phyloP scores from a whole-genome alignment of 176 grass and related monocot genomes.

The Elaeis guineensis region DNA sequence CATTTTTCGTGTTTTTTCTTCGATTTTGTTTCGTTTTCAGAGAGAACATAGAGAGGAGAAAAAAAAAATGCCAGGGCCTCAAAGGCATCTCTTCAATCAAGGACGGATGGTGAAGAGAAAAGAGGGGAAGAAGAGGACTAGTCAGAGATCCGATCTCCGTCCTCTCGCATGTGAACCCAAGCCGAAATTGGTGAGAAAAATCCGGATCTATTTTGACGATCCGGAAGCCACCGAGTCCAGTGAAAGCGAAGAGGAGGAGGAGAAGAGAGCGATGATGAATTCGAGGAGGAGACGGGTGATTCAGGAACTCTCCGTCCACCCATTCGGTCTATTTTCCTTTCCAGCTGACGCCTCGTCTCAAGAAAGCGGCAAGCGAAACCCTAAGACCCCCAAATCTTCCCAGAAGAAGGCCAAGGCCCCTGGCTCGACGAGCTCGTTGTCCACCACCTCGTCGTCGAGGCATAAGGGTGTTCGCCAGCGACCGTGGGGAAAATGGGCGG shows the following conservation, averaged over 20 bases:
- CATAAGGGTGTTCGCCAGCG: conserved; percentile 67
- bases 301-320: conserved; percentile 32
- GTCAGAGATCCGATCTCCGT: conserved; percentile 34
- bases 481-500: conserved; percentile 93
- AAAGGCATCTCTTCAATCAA: neutral
- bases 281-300: conserved; percentile 29
- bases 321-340: conserved; percentile 6
- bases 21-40: neutral
- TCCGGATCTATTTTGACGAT: conserved; percentile 66
- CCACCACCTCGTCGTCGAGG: conserved; percentile 3
- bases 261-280: too few species aligned
- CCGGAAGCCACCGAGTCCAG: conserved; percentile 74
- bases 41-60: neutral
- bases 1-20: conserved; percentile 12
- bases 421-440: neutral
- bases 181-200: conserved; percentile 18
- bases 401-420: neutral
- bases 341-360: neutral
- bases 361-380: conserved; percentile 4
- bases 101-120: conserved; percentile 11
- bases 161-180: neutral
- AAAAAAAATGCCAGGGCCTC: neutral
- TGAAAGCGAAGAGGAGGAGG: conserved; percentile 33
- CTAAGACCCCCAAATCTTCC: neutral
- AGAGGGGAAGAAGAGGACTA: conserved; percentile 10